Base-by-base conservation (phyloP, 805 yeast species). In the Yarrowia sp. region DNA sequence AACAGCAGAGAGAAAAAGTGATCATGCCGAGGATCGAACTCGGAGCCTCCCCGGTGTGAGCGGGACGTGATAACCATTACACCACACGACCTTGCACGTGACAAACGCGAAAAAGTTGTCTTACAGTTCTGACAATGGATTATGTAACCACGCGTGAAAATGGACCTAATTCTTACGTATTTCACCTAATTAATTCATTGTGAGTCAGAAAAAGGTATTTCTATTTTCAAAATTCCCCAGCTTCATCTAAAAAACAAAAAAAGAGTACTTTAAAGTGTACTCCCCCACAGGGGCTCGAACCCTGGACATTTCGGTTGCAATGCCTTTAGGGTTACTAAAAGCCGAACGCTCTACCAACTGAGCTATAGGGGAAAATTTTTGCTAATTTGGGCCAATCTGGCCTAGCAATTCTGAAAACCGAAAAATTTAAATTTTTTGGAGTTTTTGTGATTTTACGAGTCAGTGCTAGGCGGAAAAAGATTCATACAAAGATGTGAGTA, bases 201-300 rank as follows among this genome's bases (percentile, higher is more conserved):
- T n/a, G n/a, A n/a, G n/a, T n/a, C n/a, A n/a, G n/a, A n/a, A n/a
- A n/a, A n/a, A n/a, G n/a, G n/a, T n/a, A n/a, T n/a, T n/a, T n/a
- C n/a, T n/a, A n/a, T n/a, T 27, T 25, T 27, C 29, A 12, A 27
- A 3, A 27, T n/a, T n/a, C n/a, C n/a, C n/a, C n/a, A n/a, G n/a
- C n/a, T n/a, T n/a, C n/a, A n/a, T 13, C 22, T 13, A n/a, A 35
- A 35, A 35, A 35, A 12, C 12, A 18, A 19, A 36, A 35, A 36
- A 36, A 36, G 24, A 19, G 41, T 19, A 8, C 19, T 16, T 24
- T 10, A 1, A 19, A 16, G 41, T 19, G 41, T 16, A 36, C 12
- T 35, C 82, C 82, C 77, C 72, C 78, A 77, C 81, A 78, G 82
- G 82, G 82, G 82, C 82, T 79, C 81, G 82, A 79, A 79, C 82